These are phyloP conservation scores for Lachnellula hyalina DNA, from an alignment of 2,329 filamentous ascomycete genomes.

Conservation along the genomic window DNA sequence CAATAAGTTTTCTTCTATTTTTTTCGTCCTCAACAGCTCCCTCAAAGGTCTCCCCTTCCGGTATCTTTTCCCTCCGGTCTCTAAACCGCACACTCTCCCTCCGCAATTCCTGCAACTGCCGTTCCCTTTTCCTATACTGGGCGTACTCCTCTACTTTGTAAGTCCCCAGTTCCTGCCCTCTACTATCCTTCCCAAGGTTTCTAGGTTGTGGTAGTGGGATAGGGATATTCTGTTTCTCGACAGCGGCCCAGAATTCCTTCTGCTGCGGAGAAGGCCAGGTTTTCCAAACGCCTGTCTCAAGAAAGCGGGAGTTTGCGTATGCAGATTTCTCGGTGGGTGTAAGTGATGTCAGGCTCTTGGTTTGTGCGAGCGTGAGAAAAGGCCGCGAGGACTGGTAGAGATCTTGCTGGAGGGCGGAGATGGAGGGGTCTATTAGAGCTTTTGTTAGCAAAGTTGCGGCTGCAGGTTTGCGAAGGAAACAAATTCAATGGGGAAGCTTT, in stretches of 20 bases:
- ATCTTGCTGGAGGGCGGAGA: conserved; percentile 23
- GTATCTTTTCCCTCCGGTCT: conserved; percentile 6
- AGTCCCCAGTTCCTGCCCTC: conserved; percentile 19
- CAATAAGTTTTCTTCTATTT: conserved; percentile 24
- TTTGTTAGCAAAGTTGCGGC: neutral
- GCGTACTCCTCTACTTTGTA: conserved; percentile 22
- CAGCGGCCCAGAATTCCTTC: conserved; percentile 25
- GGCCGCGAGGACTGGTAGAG: conserved; percentile 24
- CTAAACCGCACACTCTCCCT: conserved; percentile 21
- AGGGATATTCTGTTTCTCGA: conserved; percentile 24
- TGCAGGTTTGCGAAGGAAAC: neutral
- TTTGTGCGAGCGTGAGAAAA: conserved; percentile 18
- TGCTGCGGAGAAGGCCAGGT: conserved; percentile 20
- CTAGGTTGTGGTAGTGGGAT: conserved; percentile 21
- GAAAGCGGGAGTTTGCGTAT: conserved; percentile 21
- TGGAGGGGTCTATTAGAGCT: conserved; percentile 21
- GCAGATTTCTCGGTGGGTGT: conserved; percentile 21
- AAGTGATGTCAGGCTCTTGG: conserved; percentile 19
- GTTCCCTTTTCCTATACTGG: conserved; percentile 17
- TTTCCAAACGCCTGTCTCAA: conserved; percentile 24
- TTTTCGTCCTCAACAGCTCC: conserved; percentile 25
- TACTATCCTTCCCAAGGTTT: conserved; percentile 21
- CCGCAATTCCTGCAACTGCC: conserved; percentile 16
- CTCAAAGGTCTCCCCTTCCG: neutral
- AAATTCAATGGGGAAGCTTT: neutral